These are phyloP conservation scores for Sonneratia alba DNA, from an alignment of 345 rosid species.

Conservation along the genomic window DNA sequence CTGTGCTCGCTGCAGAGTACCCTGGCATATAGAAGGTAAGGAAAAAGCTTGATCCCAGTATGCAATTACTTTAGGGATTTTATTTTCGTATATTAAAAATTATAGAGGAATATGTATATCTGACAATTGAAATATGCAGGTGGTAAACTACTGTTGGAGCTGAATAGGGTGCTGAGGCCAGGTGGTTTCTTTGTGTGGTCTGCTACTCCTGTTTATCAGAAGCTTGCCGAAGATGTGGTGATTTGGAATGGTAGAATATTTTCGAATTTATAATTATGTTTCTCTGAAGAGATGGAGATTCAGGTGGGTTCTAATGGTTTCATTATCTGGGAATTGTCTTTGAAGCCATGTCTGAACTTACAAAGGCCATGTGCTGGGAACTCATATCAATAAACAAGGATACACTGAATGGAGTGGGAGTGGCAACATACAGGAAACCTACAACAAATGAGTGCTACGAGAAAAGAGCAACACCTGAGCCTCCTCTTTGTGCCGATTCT, in stretches of 20 bases:
- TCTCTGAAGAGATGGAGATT: slow-evolving; percentile 7
- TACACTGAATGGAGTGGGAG: slow-evolving; percentile 58
- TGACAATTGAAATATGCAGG: slow-evolving; percentile 26
- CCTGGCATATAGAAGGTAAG: slow-evolving; percentile 98
- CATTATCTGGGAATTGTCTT: slow-evolving; percentile 13
- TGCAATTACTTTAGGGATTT: background rate
- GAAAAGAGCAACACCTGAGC: slow-evolving; percentile 54
- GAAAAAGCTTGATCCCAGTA: background rate
- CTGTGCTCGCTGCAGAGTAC: slow-evolving; percentile 98
- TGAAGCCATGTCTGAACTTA: slow-evolving; percentile 79
- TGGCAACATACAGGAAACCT: slow-evolving; percentile 78
- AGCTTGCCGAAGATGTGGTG: slow-evolving; percentile 59
- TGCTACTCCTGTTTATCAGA: slow-evolving; percentile 96
- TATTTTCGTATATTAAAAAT: background rate
- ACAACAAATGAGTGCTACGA: slow-evolving; percentile 68
- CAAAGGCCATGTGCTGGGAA: slow-evolving; percentile 87
- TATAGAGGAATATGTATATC: background rate
- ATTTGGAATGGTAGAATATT: slow-evolving; percentile 77
- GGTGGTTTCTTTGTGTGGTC: slow-evolving; percentile 97
- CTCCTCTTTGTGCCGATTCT: slow-evolving; percentile 62
- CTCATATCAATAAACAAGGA: slow-evolving; percentile 65
- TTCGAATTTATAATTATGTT: background rate
- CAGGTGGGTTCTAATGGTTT: slow-evolving; percentile 14
- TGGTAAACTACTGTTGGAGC: slow-evolving; percentile 84
- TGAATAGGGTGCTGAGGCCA: slow-evolving; percentile 74